Evolutionary conservation across 2,329 filamentous ascomycete species (phyloP).

Genomic region (Aspergillus sp.): DNA sequence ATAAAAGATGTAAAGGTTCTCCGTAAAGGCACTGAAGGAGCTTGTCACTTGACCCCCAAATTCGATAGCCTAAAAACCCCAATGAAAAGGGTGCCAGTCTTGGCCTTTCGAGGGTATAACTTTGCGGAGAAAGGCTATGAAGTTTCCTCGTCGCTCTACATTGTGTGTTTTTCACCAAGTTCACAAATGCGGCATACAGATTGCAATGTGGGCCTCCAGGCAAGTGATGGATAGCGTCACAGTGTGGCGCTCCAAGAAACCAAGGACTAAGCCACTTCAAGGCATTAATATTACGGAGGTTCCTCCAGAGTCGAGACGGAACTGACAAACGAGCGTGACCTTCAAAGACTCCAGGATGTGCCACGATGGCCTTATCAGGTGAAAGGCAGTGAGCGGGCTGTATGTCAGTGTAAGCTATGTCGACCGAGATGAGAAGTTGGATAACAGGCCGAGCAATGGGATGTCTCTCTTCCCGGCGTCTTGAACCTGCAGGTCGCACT

Average conservation of each 20-base stretch:
- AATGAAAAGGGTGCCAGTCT: no score
- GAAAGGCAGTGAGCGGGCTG: not conserved
- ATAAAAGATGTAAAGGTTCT: no score
- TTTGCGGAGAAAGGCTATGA: no score
- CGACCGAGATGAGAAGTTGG: not conserved
- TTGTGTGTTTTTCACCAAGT: no score
- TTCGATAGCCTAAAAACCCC: no score
- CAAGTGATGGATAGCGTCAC: not conserved
- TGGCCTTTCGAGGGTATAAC: no score
- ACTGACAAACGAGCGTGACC: not conserved
- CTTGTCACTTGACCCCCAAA: no score
- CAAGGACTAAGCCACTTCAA: constrained; percentile 2
- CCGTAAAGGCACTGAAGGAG: no score
- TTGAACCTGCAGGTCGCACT: not conserved
- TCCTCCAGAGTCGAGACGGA: not conserved
- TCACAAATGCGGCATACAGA: no score
- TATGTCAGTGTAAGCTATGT: constrained; percentile 1
- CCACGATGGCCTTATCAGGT: not conserved
- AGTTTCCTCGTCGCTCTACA: no score
- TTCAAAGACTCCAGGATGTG: not conserved
- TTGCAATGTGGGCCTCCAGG: no score
- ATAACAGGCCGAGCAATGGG: not conserved
- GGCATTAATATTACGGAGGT: not conserved
- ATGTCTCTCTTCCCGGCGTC: not conserved
- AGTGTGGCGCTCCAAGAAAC: not conserved